These are phyloP conservation scores for Arthrobotrys iridis DNA, from an alignment of 2,329 filamentous ascomycete genomes.

Conservation along the genomic window DNA sequence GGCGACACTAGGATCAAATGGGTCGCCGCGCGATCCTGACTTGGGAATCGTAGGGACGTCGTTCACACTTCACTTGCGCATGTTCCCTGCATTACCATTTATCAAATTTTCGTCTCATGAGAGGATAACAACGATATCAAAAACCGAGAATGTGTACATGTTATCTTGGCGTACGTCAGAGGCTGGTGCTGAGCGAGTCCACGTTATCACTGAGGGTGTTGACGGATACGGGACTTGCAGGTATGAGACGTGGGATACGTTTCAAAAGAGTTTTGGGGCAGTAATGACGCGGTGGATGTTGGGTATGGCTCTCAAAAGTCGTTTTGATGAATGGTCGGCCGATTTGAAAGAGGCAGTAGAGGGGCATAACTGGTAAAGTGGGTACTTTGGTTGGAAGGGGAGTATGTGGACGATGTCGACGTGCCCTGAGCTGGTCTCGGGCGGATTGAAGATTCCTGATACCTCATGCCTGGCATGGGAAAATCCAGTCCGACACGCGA, in stretches of 20 bases:
- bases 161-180: conserved; percentile 10
- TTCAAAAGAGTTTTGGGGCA: conserved; percentile 20
- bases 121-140: conserved; percentile 30
- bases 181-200: conserved; percentile 25
- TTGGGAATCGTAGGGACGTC: conserved; percentile 16
- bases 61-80: conserved; percentile 19
- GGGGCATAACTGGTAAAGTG: conserved; percentile 24
- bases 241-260: conserved; percentile 47
- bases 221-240: conserved; percentile 41
- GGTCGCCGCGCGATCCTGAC: not conserved
- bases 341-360: conserved; percentile 45
- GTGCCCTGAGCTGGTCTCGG: not conserved
- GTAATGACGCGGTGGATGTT: conserved; percentile 9
- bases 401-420: no score
- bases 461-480: not conserved
- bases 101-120: conserved; percentile 4
- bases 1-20: not conserved
- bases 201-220: conserved; percentile 35
- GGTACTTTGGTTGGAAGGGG: not conserved
- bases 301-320: not conserved
- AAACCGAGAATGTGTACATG: conserved; percentile 24
- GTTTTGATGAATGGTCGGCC: conserved; percentile 39
- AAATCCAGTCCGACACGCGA: not conserved
- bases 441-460: not conserved
- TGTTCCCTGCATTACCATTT: conserved; percentile 35